Evolutionary conservation across 225 moss, liverwort and hornwort genomes (phyloP), one percentile per base, ranked within the genome.

Genomic region (Polytrichum commune): DNA sequence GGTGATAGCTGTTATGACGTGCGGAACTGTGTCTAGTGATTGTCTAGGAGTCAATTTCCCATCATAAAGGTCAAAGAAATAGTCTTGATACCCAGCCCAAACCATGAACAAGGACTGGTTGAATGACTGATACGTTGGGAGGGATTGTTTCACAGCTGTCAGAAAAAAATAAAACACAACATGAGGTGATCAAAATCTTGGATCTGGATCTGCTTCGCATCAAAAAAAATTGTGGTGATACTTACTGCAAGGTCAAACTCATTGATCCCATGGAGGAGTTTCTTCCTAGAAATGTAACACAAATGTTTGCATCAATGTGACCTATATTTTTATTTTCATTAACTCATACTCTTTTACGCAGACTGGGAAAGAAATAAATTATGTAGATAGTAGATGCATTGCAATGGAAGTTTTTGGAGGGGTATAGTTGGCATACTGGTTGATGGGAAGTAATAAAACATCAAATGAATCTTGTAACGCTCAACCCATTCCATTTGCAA

Each of bases 401-500:
- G 38, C 16, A 46, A 46, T 46, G 46, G 8, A 63, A 29, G 4
- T 1, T 16, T 24, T 10, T 63, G 19, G 5, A 27, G 27, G 22
- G 18, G 24, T 58, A 24, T 22, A 22, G 8, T n/a, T 73, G 13
- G 19, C 56, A 62, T 74, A 80, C 77, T 70, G 54, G 77, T 62
- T 9, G 75, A 69, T 29, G 46, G 20, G 20, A 66, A 65, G 32
- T 81, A 74, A 29, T 78, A 85, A 10, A 62, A 76, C 23, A 54
- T 53, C 19, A 79, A 81, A 0, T 70, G 83, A 28, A 62, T 54
- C 73, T 80, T 78, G 60, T 25, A 81, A 4, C 83, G 75, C 64
- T 25, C 28, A 30, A 85, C 78, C 86, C 89, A 86, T 70, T 86
- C 74, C n/a, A 83, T 53, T 29, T 89, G 89, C 74, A 76, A 70